Percentiles rank a stretch among this genome's conserved stretches.
Conservation (phyloP, 306 rosid genomes). For the Pyrus betulifolia region DNA sequence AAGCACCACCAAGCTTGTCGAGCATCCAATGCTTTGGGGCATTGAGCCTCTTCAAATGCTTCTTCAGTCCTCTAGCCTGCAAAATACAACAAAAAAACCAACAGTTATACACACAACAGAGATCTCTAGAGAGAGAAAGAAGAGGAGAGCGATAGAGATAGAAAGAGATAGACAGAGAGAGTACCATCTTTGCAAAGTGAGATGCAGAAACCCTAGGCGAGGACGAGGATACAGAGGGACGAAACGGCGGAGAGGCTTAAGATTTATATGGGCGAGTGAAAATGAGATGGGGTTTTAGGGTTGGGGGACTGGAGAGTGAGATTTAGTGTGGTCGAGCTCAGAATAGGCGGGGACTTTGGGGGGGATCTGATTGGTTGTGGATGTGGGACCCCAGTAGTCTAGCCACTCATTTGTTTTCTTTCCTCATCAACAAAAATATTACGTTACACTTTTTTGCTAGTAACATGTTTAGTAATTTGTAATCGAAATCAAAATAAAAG, state of each 20-base stretch:
- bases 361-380: neutral
- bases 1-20: slow-evolving; percentile 80
- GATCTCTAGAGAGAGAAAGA: neutral
- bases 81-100: neutral
- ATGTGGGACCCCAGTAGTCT: neutral
- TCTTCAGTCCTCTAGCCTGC: slow-evolving; percentile 82
- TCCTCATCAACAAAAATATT: too few species aligned
- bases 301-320: neutral
- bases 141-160: neutral
- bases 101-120: neutral
- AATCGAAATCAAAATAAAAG: too few species aligned
- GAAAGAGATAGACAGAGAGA: neutral
- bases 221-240: neutral
- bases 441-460: too few species aligned
- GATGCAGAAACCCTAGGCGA: neutral
- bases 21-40: slow-evolving; percentile 78
- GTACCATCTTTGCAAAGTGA: slow-evolving; percentile 10
- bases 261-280: neutral
- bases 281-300: slow-evolving; percentile 5
- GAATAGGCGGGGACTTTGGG: neutral
- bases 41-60: slow-evolving; percentile 70
- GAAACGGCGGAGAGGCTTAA: slow-evolving; percentile 13
- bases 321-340: neutral
- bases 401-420: neutral
- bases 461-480: too few species aligned